Evolutionary conservation across 2,329 filamentous ascomycete genomes (phyloP).

Genomic region (Fusarium euwallaceae): DNA sequence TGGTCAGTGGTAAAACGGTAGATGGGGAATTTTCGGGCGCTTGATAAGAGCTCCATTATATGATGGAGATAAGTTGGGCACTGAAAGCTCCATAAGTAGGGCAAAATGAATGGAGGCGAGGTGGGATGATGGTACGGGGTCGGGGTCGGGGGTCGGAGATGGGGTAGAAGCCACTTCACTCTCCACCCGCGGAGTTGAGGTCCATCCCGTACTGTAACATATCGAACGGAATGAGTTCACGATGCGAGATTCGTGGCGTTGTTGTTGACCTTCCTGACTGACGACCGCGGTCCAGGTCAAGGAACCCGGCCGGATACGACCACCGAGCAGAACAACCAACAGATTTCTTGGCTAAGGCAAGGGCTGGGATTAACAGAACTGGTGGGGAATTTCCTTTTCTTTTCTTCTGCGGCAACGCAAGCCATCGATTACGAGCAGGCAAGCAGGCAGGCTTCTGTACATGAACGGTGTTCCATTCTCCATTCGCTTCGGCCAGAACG

Average conservation of each 20-base stretch:
- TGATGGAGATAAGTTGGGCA: background rate
- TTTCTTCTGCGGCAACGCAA: background rate
- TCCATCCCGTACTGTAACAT: background rate
- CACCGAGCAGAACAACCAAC: background rate
- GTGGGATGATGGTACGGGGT: background rate
- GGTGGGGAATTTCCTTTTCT: background rate
- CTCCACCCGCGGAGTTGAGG: background rate
- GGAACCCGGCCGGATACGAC: background rate
- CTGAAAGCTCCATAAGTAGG: background rate
- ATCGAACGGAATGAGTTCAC: background rate
- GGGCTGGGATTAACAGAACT: background rate
- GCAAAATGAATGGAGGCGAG: background rate
- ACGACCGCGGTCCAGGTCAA: background rate
- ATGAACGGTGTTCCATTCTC: constrained; percentile 1
- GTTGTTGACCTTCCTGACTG: background rate
- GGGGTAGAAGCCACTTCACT: background rate
- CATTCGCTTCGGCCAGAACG: background rate
- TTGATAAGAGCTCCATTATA: background rate
- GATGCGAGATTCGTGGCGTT: background rate
- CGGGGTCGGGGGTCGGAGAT: background rate
- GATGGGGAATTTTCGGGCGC: background rate
- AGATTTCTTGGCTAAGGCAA: background rate
- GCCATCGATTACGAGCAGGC: background rate
- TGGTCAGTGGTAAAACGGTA: background rate
- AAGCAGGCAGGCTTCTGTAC: background rate